These are phyloP conservation scores for Aureobasidium sp. DNA, from an alignment of 2,329 filamentous ascomycete species.

Conservation along the genomic window DNA sequence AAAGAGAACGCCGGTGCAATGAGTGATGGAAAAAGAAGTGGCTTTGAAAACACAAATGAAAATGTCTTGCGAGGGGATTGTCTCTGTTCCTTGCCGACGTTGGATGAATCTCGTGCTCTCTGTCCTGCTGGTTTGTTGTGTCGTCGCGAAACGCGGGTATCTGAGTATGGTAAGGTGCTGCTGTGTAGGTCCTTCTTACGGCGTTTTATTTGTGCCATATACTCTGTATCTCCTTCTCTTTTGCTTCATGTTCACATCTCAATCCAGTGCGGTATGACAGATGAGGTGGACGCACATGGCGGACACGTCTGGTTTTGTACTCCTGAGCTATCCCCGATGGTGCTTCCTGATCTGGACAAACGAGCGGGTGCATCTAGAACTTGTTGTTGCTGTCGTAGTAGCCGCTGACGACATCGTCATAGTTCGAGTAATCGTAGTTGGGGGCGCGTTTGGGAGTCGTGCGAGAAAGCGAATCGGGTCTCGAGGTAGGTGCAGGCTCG, in stretches of 20 bases:
- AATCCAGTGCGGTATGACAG: neutral
- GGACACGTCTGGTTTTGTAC: neutral
- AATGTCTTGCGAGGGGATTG: neutral
- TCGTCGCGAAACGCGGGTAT: slow-evolving; percentile 1
- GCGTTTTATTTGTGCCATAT: neutral
- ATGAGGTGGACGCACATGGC: neutral
- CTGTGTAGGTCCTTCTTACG: neutral
- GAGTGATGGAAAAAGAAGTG: neutral
- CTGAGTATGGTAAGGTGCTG: neutral
- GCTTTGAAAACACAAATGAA: neutral
- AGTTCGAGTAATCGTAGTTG: slow-evolving; percentile 1
- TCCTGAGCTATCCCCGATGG: neutral
- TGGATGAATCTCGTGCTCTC: neutral
- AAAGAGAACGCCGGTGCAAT: neutral
- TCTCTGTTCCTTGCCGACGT: neutral
- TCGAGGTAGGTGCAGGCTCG: neutral
- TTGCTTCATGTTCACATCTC: neutral
- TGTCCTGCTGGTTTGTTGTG: neutral
- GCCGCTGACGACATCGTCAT: slow-evolving; percentile 7
- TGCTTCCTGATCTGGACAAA: neutral
- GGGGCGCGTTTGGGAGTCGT: neutral
- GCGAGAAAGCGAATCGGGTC: slow-evolving; percentile 3
- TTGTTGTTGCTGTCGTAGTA: slow-evolving; percentile 13
- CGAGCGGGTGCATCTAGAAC: neutral
- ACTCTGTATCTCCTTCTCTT: neutral